Evolutionary conservation across 805 yeast species (phyloP), one percentile per base, ranked within the genome.

Genomic region (Teunomyces gatunensis): DNA sequence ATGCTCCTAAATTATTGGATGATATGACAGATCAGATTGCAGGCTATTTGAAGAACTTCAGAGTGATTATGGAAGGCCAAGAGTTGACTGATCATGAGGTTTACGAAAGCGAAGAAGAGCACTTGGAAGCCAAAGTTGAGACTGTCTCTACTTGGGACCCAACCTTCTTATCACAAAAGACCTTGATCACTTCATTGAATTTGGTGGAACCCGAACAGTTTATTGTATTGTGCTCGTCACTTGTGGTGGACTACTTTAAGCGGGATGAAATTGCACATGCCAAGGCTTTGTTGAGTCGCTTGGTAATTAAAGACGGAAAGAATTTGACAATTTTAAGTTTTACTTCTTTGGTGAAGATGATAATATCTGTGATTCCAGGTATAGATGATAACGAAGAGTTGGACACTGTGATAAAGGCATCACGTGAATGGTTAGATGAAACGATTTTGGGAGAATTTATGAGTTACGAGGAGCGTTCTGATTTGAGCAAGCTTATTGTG

Each of bases 151-250:
- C 13, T 15, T 37, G n/a, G 43, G 17, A 21, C 40, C 34, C 37
- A 32, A 39, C 39, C 6, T 20, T 30, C 20, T 15, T 20, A 29
- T 27, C 49, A 6, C 56, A 60, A 41, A 60, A 55, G 47, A 50
- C 63, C 6, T 54, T 69, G 20, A 59, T 71, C 4, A 42, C 56
- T 13, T 59, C 72, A 4, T 56, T 71, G 42, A 64, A 65, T 48
- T 55, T 72, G 34, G 55, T 71, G 15, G 55, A 52, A 13, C 67
- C 64, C 37, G 75, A 71, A 40, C 67, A 69, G 46, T 65, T 61
- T 39, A 59, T 67, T n/a, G 60, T 67, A 0, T 54, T 70, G 40
- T 52, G 60, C 1, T 47, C 63, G n/a, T 57, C 68, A 6, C 53
- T 68, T 30, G 54, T 64, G 5, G 40, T 56, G 3, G 59, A 56